Base-by-base conservation (phyloP, 352 stramenopile species). In the Blastocystis hominis region DNA sequence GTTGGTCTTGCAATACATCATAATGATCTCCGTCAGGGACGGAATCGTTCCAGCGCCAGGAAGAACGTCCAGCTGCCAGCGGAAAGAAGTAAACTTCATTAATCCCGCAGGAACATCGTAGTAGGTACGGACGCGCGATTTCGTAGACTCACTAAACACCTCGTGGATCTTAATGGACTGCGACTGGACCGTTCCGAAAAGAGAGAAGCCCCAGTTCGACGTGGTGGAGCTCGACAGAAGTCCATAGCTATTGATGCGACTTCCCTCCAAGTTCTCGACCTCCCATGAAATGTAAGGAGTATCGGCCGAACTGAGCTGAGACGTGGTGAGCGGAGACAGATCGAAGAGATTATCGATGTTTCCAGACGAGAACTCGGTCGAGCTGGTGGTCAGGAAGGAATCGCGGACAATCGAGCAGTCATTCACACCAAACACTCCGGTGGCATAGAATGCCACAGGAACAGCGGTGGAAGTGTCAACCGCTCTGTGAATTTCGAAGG, bases 401-500 rank as follows among this genome's bases (percentile, higher is more conserved):
- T 80, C 70, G 13, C 54, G 38, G 2, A 80, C 47, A 30, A 56
- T 64, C 34, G 70, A 80, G 38, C 70, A 80, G n/a, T 61, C 44
- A 38, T 63, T 56, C 24, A 80, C 70, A 13, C 44, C 70, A 61
- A 80, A 80, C 40, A 80, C 70, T 34, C 70, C 70, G 3, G 70
- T 80, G 9, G 70, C 47, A 50, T 76, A 34, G 40, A 76, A 76
- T 10, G 46, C 40, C 1, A 76, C 64, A 24, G 36, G 38, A 34
- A 24, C 3, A 34, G 38, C 13, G 15, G 64, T 55, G 20, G 64
- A 76, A 4, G 64, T 76, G 20, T 55, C 64, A 34, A 55, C 42
- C 20, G 64, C 24, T 36, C 64, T 34, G 10, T 76, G 64, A 1
- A 76, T n/a, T 40, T 76, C 64, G 30, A 76, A 59, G 0, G 64